Evolutionary conservation across 2,329 filamentous ascomycete genomes (phyloP), one percentile per base, ranked within the genome.

Genomic region (Calcarisporium arbuscula): DNA sequence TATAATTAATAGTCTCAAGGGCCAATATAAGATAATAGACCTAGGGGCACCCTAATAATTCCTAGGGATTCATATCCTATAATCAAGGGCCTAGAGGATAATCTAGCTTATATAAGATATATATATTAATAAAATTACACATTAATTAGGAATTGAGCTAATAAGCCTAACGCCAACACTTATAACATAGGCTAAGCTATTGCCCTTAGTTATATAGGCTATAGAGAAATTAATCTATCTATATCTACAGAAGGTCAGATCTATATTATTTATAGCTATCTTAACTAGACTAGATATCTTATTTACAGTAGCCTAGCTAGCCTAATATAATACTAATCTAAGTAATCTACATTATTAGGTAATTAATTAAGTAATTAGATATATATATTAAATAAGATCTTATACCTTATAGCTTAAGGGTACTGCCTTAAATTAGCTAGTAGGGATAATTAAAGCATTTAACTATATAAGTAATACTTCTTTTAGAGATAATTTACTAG

Each of bases 401-500:
- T n/a, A n/a, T n/a, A n/a, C n/a, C n/a, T n/a, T n/a, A n/a, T n/a
- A n/a, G n/a, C n/a, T n/a, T n/a, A n/a, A n/a, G n/a, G n/a, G n/a
- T n/a, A n/a, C n/a, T n/a, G n/a, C n/a, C n/a, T n/a, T n/a, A n/a
- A n/a, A n/a, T n/a, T n/a, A n/a, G n/a, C n/a, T n/a, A n/a, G n/a
- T n/a, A n/a, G n/a, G n/a, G n/a, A n/a, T n/a, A n/a, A n/a, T n/a
- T n/a, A 15, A 28, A 8, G 17, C 27, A 8, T 8, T 15, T 8
- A 28, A 14, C 27, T 12, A 16, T 17, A 19, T 25, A 15, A 28
- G 22, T 15, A 30, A 41, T 33, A 31, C 38, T 10, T 31, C 35
- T 5, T 34, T 41, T 25, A 21, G 12, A n/a, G 35, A 37, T 27
- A 22, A 39, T 15, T 5, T 17, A 11, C 7, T 22, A 9, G 33